Percentiles rank a stretch among this genome's conserved stretches.
These are phyloP conservation scores for Trichoderma endophyticum DNA, from an alignment of 2,329 filamentous ascomycete species.

Conservation along the genomic window DNA sequence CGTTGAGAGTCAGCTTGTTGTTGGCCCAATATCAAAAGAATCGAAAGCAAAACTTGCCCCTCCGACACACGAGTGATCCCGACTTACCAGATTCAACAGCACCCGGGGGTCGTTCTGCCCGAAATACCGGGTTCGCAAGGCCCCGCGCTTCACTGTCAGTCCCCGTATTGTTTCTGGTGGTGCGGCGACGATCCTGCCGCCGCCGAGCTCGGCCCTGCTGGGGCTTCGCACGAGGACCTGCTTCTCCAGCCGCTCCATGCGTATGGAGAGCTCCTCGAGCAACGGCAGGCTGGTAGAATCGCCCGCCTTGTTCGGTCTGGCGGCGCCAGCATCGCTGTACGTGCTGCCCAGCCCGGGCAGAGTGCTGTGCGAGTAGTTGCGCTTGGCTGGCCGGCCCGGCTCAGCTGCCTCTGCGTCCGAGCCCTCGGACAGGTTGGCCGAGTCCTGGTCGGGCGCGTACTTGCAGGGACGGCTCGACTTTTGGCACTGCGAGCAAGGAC, in stretches of 20 bases:
- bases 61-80: neutral
- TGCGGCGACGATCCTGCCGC: slow-evolving; percentile 33
- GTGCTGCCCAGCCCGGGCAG: slow-evolving; percentile 25
- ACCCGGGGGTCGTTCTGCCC: slow-evolving; percentile 53
- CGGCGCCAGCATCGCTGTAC: slow-evolving; percentile 25
- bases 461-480: slow-evolving; percentile 54
- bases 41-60: neutral
- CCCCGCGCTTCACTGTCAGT: slow-evolving; percentile 47
- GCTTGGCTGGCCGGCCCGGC: slow-evolving; percentile 37
- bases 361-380: slow-evolving; percentile 31
- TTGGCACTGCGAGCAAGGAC: slow-evolving; percentile 56
- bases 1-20: neutral
- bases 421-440: slow-evolving; percentile 47
- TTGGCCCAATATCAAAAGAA: slow-evolving; percentile 13
- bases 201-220: slow-evolving; percentile 36
- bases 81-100: slow-evolving; percentile 50
- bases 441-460: slow-evolving; percentile 50
- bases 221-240: slow-evolving; percentile 44
- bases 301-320: slow-evolving; percentile 32
- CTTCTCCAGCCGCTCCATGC: slow-evolving; percentile 54
- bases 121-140: slow-evolving; percentile 48
- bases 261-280: slow-evolving; percentile 47
- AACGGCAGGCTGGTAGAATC: slow-evolving; percentile 33
- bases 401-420: slow-evolving; percentile 42
- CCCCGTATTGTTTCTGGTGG: slow-evolving; percentile 47